These are phyloP conservation scores for Monosporascus sp. DNA, from an alignment of 2,329 filamentous ascomycete species.

Conservation along the genomic window DNA sequence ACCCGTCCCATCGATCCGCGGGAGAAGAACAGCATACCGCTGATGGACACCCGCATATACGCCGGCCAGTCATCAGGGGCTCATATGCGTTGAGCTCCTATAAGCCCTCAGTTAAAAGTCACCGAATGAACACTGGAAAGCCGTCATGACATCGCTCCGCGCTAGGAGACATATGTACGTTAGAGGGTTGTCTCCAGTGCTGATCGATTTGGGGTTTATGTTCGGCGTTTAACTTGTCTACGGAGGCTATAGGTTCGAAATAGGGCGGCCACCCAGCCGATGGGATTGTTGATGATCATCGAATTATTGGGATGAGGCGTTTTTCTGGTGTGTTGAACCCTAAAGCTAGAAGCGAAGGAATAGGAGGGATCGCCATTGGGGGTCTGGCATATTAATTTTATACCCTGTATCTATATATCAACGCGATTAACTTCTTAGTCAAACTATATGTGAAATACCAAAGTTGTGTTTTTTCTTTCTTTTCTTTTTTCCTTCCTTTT, in stretches of 20 bases:
- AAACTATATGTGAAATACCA: no score
- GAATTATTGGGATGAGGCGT: no score
- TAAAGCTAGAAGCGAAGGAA: background rate
- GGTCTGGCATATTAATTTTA: background rate
- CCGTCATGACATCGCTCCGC: background rate
- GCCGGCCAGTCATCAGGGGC: constrained; percentile 25
- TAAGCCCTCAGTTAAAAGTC: background rate
- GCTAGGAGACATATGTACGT: no score
- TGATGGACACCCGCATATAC: constrained; percentile 40
- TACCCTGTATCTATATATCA: background rate
- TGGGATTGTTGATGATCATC: no score
- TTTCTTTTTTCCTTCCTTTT: no score
- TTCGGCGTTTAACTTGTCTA: no score
- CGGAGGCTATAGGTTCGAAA: no score
- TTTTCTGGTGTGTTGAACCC: no score
- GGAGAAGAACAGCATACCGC: constrained; percentile 45
- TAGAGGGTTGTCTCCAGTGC: no score
- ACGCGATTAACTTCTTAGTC: background rate
- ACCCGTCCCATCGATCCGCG: constrained; percentile 33
- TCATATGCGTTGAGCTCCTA: background rate
- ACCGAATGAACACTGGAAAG: background rate
- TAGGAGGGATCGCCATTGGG: background rate
- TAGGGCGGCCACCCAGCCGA: no score
- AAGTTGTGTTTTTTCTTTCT: no score
- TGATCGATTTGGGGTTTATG: no score